Percentiles rank a stretch among this genome's conserved stretches.
These are phyloP conservation scores for Boletus reticuloceps DNA, from an alignment of 768 basidiomycete genomes.

Conservation along the genomic window DNA sequence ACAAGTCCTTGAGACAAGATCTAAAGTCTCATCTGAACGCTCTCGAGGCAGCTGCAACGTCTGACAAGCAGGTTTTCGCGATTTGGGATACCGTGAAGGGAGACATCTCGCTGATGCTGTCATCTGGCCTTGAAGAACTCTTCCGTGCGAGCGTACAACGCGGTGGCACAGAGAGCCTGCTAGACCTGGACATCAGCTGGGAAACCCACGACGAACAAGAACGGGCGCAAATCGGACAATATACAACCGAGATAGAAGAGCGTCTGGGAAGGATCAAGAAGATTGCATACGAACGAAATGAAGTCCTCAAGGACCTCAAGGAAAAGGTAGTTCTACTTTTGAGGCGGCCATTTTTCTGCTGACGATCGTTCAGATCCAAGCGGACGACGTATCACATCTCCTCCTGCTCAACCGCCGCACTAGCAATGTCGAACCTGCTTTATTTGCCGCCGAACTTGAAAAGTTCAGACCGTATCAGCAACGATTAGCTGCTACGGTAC, in stretches of 20 bases:
- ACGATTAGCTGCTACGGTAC: constrained; percentile 72
- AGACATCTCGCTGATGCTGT: constrained; percentile 64
- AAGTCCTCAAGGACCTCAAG: constrained; percentile 91
- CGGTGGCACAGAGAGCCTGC: constrained; percentile 43
- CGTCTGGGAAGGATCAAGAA: constrained; percentile 73
- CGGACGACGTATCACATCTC: constrained; percentile 94
- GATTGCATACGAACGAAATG: constrained; percentile 80
- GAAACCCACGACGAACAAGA: constrained; percentile 67
- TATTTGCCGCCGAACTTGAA: constrained; percentile 92
- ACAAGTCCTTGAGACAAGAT: constrained; percentile 71
- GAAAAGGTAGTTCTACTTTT: constrained; percentile 65
- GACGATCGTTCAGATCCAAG: constrained; percentile 67
- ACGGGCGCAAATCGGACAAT: constrained; percentile 59
- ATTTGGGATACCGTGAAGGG: constrained; percentile 70
- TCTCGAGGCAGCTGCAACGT: constrained; percentile 72
- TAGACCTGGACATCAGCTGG: constrained; percentile 72
- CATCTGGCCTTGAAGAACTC: constrained; percentile 58
- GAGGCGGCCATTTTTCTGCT: not conserved
- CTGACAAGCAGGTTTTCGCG: constrained; percentile 70
- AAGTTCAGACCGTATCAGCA: constrained; percentile 94
- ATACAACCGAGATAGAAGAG: constrained; percentile 77
- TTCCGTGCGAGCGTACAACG: constrained; percentile 52
- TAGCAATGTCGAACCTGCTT: constrained; percentile 73
- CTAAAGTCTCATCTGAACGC: constrained; percentile 71
- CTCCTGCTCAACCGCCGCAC: constrained; percentile 89